Base-by-base conservation (phyloP, 2,329 filamentous ascomycete species). In the Botrytis fabae region DNA sequence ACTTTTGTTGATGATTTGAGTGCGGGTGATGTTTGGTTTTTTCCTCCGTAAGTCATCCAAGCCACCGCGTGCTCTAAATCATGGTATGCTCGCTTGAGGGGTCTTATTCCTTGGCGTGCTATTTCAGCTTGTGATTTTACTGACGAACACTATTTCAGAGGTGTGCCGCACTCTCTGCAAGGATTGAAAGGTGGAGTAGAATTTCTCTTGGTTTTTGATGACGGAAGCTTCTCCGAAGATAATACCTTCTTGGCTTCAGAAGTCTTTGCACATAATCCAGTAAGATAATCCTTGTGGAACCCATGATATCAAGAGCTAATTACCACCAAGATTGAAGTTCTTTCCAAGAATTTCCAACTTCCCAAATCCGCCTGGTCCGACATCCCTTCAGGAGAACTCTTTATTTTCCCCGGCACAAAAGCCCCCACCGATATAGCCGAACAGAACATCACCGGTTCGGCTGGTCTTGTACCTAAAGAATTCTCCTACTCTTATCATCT, bases 11-110 rank as follows among this genome's bases (percentile, higher is more conserved):
- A 94, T 76, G 92, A 95, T 78, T 82, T 95, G 35, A 87, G 89
- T 78, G 90, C 92, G 78, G 93, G 93, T 7, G 93, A 95, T 76
- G 81, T 95, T 10, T 95, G 92, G 92, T 95, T 93, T 78, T 95
- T 95, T 82, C 92, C 92, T 35, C 78, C 85, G 89, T 78, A 89
- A 89, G 76, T 64, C 32, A 25, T 14, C n/a, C 46, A 32, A 63
- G 20, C 35, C 38, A 6, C 40, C 16, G 18, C 35, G n/a, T 32
- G n/a, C 48, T 68, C n/a, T 68, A 57, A 14, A 18, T 28, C 35
- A 32, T 18, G 20, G 5, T 22, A 28, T 66, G 18, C 28, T 71
- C 60, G 70, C 38, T 42, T 64, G 20, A 25, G 25, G 40, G 40
- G 16, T 28, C 6, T 28, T 18, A 10, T 18, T 42, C 18, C 60